These are phyloP conservation scores for Citeromyces hawaiiensis DNA, from an alignment of 1,139 yeast genomes.

Conservation along the genomic window DNA sequence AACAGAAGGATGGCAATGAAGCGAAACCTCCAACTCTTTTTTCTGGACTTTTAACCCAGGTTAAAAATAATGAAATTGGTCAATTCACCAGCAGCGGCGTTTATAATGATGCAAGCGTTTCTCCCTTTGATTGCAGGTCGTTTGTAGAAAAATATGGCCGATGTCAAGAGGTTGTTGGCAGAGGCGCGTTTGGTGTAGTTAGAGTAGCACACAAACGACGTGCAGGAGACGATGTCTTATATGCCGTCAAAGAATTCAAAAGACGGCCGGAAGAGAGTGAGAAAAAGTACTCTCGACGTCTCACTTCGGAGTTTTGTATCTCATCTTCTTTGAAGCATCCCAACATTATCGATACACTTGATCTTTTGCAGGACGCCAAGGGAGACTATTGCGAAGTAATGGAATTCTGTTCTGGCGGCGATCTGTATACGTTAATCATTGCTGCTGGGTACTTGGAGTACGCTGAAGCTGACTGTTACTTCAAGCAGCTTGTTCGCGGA, in stretches of 20 bases:
- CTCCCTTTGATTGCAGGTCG: conserved; percentile 13
- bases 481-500: conserved; percentile 83
- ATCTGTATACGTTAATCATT: conserved; percentile 71
- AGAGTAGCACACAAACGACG: conserved; percentile 48
- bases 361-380: conserved; percentile 76
- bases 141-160: conserved; percentile 64
- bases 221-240: conserved; percentile 31
- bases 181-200: conserved; percentile 80
- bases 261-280: conserved; percentile 42
- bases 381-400: conserved; percentile 93
- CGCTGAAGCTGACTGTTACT: conserved; percentile 89
- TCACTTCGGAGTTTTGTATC: conserved; percentile 77
- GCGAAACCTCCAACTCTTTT: conserved; percentile 59
- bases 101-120: conserved; percentile 1
- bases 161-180: conserved; percentile 71
- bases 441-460: conserved; percentile 77
- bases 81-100: conserved; percentile 17
- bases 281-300: conserved; percentile 50
- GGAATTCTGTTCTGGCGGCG: conserved; percentile 97
- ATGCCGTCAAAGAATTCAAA: conserved; percentile 75
- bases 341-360: conserved; percentile 78
- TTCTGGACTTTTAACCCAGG: conserved; percentile 67
- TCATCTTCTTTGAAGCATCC: conserved; percentile 68
- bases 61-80: conserved; percentile 27
- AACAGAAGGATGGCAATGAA: conserved; percentile 12